Percentiles rank a stretch among this genome's conserved stretches.
Evolutionary conservation across 495 filamentous ascomycete species (phyloP).

Genomic region (Sphaerosporella brunnea): DNA sequence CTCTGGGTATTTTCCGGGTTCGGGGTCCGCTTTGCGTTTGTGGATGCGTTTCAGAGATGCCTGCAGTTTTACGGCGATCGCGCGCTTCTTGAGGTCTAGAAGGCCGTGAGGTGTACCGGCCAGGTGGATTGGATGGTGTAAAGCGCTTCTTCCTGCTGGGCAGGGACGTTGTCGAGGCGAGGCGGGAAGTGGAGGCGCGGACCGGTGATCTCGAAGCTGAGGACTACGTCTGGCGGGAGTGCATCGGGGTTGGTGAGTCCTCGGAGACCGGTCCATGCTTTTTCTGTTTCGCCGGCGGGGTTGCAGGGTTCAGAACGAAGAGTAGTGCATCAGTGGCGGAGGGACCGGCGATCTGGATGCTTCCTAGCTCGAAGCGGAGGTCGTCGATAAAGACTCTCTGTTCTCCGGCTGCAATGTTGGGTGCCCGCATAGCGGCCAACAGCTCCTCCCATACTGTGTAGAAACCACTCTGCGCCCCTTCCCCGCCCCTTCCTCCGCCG

Average conservation of each 20-base stretch:
- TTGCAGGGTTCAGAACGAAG: constrained; percentile 43
- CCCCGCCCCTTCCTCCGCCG: constrained; percentile 10
- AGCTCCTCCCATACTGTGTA: constrained; percentile 64
- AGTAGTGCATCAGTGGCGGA: constrained; percentile 66
- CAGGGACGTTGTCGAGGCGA: constrained; percentile 27
- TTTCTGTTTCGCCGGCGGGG: constrained; percentile 31
- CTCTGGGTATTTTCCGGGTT: constrained; percentile 50
- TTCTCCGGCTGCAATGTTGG: constrained; percentile 37
- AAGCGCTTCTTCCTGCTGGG: constrained; percentile 36
- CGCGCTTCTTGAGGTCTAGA: constrained; percentile 50
- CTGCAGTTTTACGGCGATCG: constrained; percentile 35
- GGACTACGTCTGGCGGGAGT: constrained; percentile 51
- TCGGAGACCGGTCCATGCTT: constrained; percentile 44
- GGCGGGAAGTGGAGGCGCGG: constrained; percentile 65
- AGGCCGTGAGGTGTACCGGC: constrained; percentile 43
- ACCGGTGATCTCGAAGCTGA: constrained; percentile 58
- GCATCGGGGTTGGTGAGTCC: constrained; percentile 57
- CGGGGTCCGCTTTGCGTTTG: constrained; percentile 51
- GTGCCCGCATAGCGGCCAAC: constrained; percentile 34
- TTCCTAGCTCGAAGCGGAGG: constrained; percentile 82
- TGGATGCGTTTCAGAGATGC: constrained; percentile 76
- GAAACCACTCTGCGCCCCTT: constrained; percentile 50
- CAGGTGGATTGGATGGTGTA: constrained; percentile 42
- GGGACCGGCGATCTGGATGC: constrained; percentile 74
- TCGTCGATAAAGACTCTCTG: constrained; percentile 59